Conservation (phyloP, 169 alveolate species). For the Plasmodium gonderi region DNA sequence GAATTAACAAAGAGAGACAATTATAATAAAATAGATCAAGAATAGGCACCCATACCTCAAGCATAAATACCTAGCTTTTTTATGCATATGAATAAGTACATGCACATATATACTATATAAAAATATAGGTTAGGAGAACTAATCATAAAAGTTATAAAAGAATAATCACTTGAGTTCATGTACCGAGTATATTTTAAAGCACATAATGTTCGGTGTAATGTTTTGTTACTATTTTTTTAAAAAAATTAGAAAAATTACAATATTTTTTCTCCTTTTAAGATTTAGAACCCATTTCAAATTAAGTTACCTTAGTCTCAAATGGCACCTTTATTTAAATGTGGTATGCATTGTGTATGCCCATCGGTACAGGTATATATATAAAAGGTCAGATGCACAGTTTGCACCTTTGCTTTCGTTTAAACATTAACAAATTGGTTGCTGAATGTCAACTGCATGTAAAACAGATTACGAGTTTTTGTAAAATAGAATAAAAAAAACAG, state of each 20-base stretch:
- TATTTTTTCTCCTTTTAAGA: neutral
- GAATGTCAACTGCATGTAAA: too few relatives aligned
- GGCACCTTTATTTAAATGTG: neutral
- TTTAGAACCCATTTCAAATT: neutral
- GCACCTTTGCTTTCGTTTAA: neutral
- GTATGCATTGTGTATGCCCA: neutral
- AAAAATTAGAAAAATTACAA: neutral
- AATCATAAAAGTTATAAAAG: too few relatives aligned
- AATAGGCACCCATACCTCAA: neutral
- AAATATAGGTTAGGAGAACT: too few relatives aligned
- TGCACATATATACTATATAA: neutral
- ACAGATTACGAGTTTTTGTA: neutral
- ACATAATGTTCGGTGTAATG: neutral
- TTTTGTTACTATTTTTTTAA: neutral
- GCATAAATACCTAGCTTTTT: neutral
- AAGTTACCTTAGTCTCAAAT: neutral
- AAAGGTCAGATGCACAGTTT: too few relatives aligned
- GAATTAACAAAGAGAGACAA: neutral
- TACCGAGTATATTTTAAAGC: neutral
- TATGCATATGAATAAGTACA: too few relatives aligned
- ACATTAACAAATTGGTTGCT: too few relatives aligned
- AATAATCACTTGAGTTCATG: too few relatives aligned
- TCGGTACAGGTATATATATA: neutral
- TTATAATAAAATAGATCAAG: neutral
- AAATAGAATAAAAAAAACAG: neutral